Evolutionary conservation across 176 grass and related monocot species (phyloP).

Genomic region (Bromus sterilis): DNA sequence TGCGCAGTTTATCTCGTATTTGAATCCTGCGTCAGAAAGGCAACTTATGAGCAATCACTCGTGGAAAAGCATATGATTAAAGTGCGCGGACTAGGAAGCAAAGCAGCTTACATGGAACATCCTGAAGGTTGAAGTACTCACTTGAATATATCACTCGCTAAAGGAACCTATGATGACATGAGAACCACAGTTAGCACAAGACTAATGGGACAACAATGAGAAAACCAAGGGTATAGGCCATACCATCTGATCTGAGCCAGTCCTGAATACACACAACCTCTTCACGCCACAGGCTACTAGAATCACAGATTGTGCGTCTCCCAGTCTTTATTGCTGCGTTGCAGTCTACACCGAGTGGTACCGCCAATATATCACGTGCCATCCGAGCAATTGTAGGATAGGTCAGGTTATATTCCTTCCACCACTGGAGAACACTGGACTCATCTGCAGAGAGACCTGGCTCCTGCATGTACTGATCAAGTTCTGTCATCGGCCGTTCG

Average conservation of each 20-base stretch:
- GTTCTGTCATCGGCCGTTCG: constrained; percentile 8
- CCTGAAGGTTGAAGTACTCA: neutral
- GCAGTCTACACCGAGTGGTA: neutral
- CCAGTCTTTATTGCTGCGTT: constrained; percentile 20
- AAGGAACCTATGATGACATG: neutral
- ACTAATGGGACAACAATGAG: neutral
- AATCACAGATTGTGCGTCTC: neutral
- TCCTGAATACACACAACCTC: constrained; percentile 11
- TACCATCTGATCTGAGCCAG: constrained; percentile 18
- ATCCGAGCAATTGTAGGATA: constrained; percentile 18
- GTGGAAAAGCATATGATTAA: neutral
- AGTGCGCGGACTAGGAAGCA: neutral
- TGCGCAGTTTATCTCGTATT: neutral
- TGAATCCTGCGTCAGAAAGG: neutral
- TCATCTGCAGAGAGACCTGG: neutral
- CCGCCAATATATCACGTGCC: constrained; percentile 22
- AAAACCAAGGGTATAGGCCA: neutral
- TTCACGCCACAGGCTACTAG: neutral
- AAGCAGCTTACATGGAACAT: constrained; percentile 5
- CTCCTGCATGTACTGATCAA: constrained; percentile 24
- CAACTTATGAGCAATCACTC: neutral
- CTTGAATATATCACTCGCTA: neutral
- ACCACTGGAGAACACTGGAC: constrained; percentile 16
- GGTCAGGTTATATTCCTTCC: constrained; percentile 17
- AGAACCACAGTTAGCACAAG: neutral